Evolutionary conservation across 2,329 filamentous ascomycete species (phyloP).

Genomic region (Cercospora zeina): DNA sequence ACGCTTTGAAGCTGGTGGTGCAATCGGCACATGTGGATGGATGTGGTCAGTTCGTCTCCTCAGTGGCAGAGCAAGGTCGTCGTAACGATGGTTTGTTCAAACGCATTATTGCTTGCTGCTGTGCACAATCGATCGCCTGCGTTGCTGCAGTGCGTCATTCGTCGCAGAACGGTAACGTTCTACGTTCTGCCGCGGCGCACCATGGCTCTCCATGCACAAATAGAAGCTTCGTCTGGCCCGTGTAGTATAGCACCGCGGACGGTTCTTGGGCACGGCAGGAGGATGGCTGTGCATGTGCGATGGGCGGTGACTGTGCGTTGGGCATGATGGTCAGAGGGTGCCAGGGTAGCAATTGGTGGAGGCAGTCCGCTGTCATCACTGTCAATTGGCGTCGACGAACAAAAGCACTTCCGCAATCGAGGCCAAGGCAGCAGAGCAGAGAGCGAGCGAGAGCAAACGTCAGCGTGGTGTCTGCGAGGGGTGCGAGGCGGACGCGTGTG

Average conservation of each 20-base stretch:
- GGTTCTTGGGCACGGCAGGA: background rate
- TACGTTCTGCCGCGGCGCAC: background rate
- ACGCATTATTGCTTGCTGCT: background rate
- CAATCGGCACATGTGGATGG: no score
- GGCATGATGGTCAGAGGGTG: constrained; percentile 8
- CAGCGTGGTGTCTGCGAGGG: background rate
- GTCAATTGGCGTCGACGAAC: background rate
- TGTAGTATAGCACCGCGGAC: background rate
- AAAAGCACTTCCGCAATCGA: background rate
- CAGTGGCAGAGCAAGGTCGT: background rate
- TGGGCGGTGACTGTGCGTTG: constrained; percentile 9
- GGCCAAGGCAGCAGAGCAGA: background rate
- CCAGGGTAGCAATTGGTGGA: constrained; percentile 13
- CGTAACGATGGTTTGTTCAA: background rate
- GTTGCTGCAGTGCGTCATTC: background rate
- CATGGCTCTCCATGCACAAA: constrained; percentile 1
- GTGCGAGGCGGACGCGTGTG: background rate
- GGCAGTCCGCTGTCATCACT: background rate
- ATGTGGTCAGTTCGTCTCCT: background rate
- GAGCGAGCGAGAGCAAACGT: background rate
- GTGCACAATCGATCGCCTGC: background rate
- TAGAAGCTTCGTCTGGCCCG: background rate
- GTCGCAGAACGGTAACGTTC: background rate
- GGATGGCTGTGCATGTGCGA: background rate
- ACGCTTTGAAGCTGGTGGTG: background rate